These are phyloP conservation scores for Xylariomycetidae sp. DNA, from an alignment of 2,329 filamentous ascomycete species.

Conservation along the genomic window DNA sequence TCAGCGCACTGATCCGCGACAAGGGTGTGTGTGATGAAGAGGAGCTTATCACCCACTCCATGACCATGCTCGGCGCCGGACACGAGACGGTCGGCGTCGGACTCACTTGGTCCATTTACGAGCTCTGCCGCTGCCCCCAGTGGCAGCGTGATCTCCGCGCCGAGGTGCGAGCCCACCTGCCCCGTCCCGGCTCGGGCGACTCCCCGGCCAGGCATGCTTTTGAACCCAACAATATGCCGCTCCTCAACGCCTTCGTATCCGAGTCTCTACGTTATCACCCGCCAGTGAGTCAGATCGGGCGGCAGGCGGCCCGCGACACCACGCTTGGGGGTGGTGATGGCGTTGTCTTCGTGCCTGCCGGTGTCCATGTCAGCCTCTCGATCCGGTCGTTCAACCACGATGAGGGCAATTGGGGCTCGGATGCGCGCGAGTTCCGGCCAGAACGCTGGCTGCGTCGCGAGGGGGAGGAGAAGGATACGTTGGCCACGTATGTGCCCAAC, in stretches of 20 bases:
- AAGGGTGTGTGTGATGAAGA: slow-evolving; percentile 8
- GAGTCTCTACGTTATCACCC: slow-evolving; percentile 15
- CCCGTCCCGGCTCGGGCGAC: slow-evolving; percentile 6
- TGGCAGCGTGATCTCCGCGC: slow-evolving; percentile 10
- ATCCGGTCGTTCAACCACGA: slow-evolving; percentile 61
- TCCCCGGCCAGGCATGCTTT: slow-evolving; percentile 3
- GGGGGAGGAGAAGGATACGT: slow-evolving; percentile 14
- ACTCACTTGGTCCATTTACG: slow-evolving; percentile 13
- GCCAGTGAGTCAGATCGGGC: slow-evolving; percentile 12
- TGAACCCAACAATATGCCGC: slow-evolving; percentile 11
- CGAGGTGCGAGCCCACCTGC: slow-evolving; percentile 12
- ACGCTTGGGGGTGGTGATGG: slow-evolving; percentile 47
- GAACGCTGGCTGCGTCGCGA: slow-evolving; percentile 47
- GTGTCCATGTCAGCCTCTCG: slow-evolving; percentile 56
- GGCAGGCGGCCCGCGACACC: slow-evolving; percentile 10
- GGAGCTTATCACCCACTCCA: slow-evolving; percentile 13
- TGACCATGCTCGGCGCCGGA: slow-evolving; percentile 13
- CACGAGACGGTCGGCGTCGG: slow-evolving; percentile 14
- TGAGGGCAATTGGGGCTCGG: slow-evolving; percentile 55
- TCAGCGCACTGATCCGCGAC: slow-evolving; percentile 9
- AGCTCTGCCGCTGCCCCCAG: slow-evolving; percentile 9
- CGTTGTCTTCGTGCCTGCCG: slow-evolving; percentile 56
- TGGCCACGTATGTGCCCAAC: slow-evolving; percentile 4
- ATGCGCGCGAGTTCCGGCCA: slow-evolving; percentile 57
- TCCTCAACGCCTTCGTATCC: slow-evolving; percentile 11